phyloP scores from a whole-genome alignment of 176 grass and related monocot species.

The Eleusine coracana region DNA sequence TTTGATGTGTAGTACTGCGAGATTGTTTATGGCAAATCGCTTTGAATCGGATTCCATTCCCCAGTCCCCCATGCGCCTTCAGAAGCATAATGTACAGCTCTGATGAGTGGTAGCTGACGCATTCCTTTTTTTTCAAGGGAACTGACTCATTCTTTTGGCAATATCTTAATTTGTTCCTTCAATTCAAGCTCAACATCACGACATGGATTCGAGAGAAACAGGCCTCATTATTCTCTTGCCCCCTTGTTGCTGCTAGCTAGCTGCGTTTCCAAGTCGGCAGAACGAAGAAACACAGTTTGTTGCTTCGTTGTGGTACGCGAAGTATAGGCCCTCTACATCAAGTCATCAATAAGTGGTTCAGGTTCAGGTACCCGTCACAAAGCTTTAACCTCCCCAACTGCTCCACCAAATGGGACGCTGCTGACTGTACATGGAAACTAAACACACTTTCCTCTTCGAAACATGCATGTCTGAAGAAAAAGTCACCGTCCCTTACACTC shows the following conservation, averaged over 20 bases:
- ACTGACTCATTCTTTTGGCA: background rate
- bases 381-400: background rate
- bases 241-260: too few species aligned
- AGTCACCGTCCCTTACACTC: background rate
- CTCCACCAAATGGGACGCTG: background rate
- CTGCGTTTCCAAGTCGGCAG: too few species aligned
- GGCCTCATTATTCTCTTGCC: too few species aligned
- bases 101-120: background rate
- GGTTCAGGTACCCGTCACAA: background rate
- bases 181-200: too few species aligned
- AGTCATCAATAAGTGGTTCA: background rate
- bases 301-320: background rate
- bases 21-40: background rate
- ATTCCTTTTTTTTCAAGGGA: too few species aligned
- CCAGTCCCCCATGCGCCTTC: background rate
- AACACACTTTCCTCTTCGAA: background rate
- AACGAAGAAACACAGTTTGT: background rate
- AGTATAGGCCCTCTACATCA: background rate
- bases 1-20: too few species aligned
- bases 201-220: too few species aligned
- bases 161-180: too few species aligned
- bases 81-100: background rate
- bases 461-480: background rate
- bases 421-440: background rate
- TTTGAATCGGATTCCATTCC: conserved; percentile 25